Evolutionary conservation across 2,329 filamentous ascomycete genomes (phyloP).

Genomic region (Pseudonectria foliicola): DNA sequence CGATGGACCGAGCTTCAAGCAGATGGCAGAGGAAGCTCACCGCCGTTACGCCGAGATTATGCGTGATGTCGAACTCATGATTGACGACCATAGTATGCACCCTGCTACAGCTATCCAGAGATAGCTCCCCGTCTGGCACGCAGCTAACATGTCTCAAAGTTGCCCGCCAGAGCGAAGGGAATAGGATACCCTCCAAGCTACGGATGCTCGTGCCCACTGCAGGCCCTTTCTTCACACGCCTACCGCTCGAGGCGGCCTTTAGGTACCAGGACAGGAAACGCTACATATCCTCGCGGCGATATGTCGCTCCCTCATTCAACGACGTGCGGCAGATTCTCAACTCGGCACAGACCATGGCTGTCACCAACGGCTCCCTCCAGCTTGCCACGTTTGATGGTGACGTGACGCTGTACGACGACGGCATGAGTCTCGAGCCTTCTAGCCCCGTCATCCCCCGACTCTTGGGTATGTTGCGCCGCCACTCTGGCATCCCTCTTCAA

Average conservation of each 20-base stretch:
- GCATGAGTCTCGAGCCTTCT: conserved; percentile 64
- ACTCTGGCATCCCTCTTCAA: neutral
- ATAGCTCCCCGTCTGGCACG: neutral
- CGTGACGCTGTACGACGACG: conserved; percentile 91
- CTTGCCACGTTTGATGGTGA: conserved; percentile 96
- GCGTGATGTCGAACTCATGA: conserved; percentile 83
- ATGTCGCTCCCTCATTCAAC: conserved; percentile 95
- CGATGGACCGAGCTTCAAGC: conserved; percentile 54
- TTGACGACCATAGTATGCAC: conserved; percentile 76
- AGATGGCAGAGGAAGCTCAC: conserved; percentile 75
- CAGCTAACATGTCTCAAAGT: conserved; percentile 42
- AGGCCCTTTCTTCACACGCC: conserved; percentile 86
- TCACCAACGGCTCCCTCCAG: conserved; percentile 71
- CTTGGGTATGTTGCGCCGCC: conserved; percentile 31
- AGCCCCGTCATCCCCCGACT: conserved; percentile 70
- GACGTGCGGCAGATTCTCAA: conserved; percentile 90
- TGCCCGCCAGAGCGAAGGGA: conserved; percentile 58
- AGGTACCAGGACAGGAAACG: conserved; percentile 80
- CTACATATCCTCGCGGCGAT: conserved; percentile 82
- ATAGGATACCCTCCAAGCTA: conserved; percentile 73
- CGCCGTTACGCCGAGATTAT: conserved; percentile 92
- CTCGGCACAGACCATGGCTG: conserved; percentile 86
- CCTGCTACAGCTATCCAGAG: neutral
- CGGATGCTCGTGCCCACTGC: conserved; percentile 86
- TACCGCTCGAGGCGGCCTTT: conserved; percentile 85